Percentiles rank a stretch among this genome's conserved stretches.
These are phyloP conservation scores for Candida dajiaensis DNA, from an alignment of 805 yeast species.

Conservation along the genomic window DNA sequence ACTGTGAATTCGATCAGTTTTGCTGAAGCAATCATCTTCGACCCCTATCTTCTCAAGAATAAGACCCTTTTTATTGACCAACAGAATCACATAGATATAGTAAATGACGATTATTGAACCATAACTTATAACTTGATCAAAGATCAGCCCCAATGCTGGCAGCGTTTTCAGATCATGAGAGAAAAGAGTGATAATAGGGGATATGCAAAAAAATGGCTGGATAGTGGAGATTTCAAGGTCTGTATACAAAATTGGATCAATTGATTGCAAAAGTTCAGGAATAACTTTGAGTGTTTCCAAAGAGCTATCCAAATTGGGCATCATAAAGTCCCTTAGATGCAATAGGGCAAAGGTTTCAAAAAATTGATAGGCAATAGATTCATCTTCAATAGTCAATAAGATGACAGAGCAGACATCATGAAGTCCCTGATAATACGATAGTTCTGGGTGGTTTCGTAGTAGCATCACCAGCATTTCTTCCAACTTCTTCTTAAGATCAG, in stretches of 20 bases:
- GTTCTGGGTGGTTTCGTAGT: constrained; percentile 51
- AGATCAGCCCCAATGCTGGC: constrained; percentile 47
- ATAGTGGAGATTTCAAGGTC: constrained; percentile 32
- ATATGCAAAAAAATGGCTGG: constrained; percentile 63
- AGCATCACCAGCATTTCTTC: constrained; percentile 42
- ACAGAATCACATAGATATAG: constrained; percentile 55
- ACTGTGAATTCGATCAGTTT: constrained; percentile 37
- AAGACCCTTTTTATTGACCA: constrained; percentile 39
- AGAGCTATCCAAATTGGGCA: constrained; percentile 60
- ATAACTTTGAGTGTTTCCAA: constrained; percentile 60
- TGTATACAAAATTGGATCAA: constrained; percentile 40
- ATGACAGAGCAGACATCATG: constrained; percentile 80
- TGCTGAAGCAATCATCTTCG: constrained; percentile 27
- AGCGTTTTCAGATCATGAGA: constrained; percentile 59
- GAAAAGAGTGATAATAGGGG: constrained; percentile 72
- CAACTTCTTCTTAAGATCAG: constrained; percentile 19
- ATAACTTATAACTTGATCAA: constrained; percentile 62
- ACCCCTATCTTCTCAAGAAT: constrained; percentile 28
- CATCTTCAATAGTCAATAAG: constrained; percentile 43
- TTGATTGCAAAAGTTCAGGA: constrained; percentile 48
- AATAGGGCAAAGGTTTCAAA: constrained; percentile 51
- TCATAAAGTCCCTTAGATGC: constrained; percentile 82
- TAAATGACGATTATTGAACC: constrained; percentile 49
- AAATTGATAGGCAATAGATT: constrained; percentile 23
- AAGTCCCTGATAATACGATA: constrained; percentile 86